Base-by-base conservation (phyloP, 345 rosid species). In the Carallia brachiata region DNA sequence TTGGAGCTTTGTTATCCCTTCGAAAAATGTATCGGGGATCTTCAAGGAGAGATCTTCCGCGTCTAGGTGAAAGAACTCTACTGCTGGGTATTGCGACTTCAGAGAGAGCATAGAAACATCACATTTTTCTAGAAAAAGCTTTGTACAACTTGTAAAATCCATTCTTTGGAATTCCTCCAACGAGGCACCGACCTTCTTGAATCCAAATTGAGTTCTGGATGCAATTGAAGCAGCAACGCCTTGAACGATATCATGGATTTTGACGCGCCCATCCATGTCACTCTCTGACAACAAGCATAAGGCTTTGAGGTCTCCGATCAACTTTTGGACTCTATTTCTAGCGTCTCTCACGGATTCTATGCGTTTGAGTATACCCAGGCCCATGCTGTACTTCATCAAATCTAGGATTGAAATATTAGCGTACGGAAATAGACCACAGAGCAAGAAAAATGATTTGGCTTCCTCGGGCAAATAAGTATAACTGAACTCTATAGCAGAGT, bases 21-120 rank as follows among this genome's bases (percentile, higher is more conserved):
- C 12, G 23, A 77, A 80, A 53, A 75, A 34, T 3, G 13, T 30
- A 5, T 61, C 6, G 0, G 81, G 80, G 9, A 79, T 65, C 34
- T 28, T 0, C 3, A 39, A 0, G 10, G 37, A 36, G 0, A 52
- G 6, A 12, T 47, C 0, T 0, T 0, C 8, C 0, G 7, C 7
- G 0, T 0, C 0, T 5, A 79, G 0, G 1, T 7, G 5, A 6
- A 77, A 61, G 17, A 74, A 36, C 12, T 9, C 32, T 36, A 77
- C 69, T 6, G 52, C 27, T 2, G 81, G 82, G 18, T 69, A 76
- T 4, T 50, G 57, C 31, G 66, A 52, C 53, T 18, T 64, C 18
- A 44, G 30, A 12, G 61, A 52, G 23, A 60, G 57, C 17, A 66
- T 15, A 6, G 5, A 32, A 4, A 62, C 36, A 15, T 69, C 7